Evolutionary conservation across 768 basidiomycete species (phyloP).

Genomic region (Boletus reticuloceps): DNA sequence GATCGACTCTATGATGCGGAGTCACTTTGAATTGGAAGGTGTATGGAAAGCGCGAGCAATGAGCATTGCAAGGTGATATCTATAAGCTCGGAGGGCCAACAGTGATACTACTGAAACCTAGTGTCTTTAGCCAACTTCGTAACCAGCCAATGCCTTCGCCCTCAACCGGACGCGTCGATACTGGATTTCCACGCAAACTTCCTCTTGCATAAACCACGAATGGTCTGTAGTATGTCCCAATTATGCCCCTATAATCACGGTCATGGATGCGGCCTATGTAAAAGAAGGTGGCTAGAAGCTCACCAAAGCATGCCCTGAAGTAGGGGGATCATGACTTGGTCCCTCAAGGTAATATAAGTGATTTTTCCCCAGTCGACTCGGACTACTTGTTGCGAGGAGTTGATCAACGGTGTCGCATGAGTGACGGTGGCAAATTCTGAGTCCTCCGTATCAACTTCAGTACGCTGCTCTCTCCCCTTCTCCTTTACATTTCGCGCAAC

Average conservation of each 20-base stretch:
- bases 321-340: slow-evolving; percentile 67
- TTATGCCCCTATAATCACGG: slow-evolving; percentile 23
- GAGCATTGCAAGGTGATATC: neutral
- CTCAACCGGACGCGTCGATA: slow-evolving; percentile 18
- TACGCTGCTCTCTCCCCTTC: slow-evolving; percentile 28
- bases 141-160: slow-evolving; percentile 32
- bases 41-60: neutral
- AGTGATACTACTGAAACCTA: slow-evolving; percentile 29
- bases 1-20: too few species aligned
- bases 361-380: slow-evolving; percentile 56
- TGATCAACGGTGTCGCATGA: slow-evolving; percentile 29
- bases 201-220: slow-evolving; percentile 24
- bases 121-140: slow-evolving; percentile 26
- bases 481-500: slow-evolving; percentile 21
- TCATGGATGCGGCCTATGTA: neutral
- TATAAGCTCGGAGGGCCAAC: slow-evolving; percentile 25
- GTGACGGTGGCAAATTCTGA: slow-evolving; percentile 19
- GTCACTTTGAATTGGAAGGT: too few species aligned
- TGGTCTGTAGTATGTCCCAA: slow-evolving; percentile 32
- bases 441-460: slow-evolving; percentile 17
- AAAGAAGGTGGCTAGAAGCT: slow-evolving; percentile 17
- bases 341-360: slow-evolving; percentile 60
- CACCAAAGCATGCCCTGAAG: slow-evolving; percentile 68
- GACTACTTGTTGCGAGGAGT: slow-evolving; percentile 36
- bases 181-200: slow-evolving; percentile 12